phyloP scores from a whole-genome alignment of 2,329 filamentous ascomycete species.

The Aspergillus sergii region DNA sequence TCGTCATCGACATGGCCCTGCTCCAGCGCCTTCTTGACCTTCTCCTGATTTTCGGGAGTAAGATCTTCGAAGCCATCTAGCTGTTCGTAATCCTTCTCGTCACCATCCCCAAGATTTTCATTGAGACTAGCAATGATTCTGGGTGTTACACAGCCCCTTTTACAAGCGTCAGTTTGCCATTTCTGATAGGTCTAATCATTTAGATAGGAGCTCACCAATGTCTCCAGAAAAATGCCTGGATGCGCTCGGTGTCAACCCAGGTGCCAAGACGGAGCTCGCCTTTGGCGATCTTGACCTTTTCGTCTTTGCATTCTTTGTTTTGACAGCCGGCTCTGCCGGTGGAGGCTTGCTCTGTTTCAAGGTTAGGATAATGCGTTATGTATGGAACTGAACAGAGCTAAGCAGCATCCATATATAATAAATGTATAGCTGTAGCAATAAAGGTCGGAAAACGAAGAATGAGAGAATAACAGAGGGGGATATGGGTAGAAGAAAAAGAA shows the following conservation, averaged over 20 bases:
- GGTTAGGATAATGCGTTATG: background rate
- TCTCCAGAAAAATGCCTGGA: constrained; percentile 73
- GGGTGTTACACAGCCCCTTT: constrained; percentile 82
- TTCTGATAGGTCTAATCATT: background rate
- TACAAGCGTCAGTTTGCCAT: background rate
- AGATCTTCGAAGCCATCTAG: constrained; percentile 85
- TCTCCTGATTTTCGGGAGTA: constrained; percentile 67
- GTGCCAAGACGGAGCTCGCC: constrained; percentile 76
- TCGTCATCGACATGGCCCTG: constrained; percentile 81
- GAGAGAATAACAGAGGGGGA: background rate
- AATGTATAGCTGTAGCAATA: background rate
- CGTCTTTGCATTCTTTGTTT: constrained; percentile 72
- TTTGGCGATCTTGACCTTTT: constrained; percentile 71
- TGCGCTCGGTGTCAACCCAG: constrained; percentile 65
- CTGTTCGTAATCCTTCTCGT: constrained; percentile 61
- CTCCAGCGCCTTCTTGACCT: constrained; percentile 70
- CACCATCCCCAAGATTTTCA: constrained; percentile 47
- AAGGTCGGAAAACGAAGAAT: background rate
- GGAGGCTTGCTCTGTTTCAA: constrained; percentile 64
- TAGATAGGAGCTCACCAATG: constrained; percentile 73
- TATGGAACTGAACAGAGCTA: background rate
- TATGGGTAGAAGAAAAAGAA: background rate
- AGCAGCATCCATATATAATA: background rate
- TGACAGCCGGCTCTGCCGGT: constrained; percentile 75
- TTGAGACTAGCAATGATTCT: constrained; percentile 68